Evolutionary conservation across 345 rosid species (phyloP), one percentile per base, ranked within the genome.

Genomic region (Cardiospermum halicacabum): DNA sequence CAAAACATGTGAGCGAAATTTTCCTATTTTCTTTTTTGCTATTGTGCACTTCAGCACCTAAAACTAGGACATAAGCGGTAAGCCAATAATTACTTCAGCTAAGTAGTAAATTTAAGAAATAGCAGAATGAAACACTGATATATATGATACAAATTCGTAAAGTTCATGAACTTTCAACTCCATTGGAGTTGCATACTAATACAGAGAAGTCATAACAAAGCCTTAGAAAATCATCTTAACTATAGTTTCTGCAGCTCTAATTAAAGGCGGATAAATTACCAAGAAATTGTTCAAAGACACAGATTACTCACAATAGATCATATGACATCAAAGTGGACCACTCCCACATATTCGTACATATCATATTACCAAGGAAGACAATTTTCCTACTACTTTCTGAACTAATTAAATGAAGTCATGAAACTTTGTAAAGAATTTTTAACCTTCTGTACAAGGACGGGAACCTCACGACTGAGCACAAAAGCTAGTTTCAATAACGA

Each of bases 361-460:
- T 16, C 12, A 62, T 47, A 48, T 21, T 21, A 19, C 32, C 45
- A 48, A 12, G 12, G 21, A n/a, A 1, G 13, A 18, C 49, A 18
- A 13, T 48, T 21, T 62, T 48, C 7, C 13, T 3, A 19, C n/a
- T n/a, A 47, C 30, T 2, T 6, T 66, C 25, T 30, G 16, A 42
- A 25, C 47, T 45, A 16, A 22, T 22, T 53, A 26, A 18, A 37
- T 58, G 11, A 58, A 36, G 19, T 50, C 19, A 43, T 19, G 69
- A 36, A 34, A 48, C 56, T 34, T 55, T 47, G 3, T 37, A 64
- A 43, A 54, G 53, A 60, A 31, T 12, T 15, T 27, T 30, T 72
- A 60, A 94, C 99, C 99, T 94, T 87, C 63, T 82, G 88, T 72
- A 87, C 76, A 58, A 87, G 80, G 37, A 74, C 36, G 30, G 97